A percentile compares a stretch with the other conserved stretches of the same genome.
Conservation (phyloP, 768 basidiomycete species). For the Neoboletus subvelutipes region DNA sequence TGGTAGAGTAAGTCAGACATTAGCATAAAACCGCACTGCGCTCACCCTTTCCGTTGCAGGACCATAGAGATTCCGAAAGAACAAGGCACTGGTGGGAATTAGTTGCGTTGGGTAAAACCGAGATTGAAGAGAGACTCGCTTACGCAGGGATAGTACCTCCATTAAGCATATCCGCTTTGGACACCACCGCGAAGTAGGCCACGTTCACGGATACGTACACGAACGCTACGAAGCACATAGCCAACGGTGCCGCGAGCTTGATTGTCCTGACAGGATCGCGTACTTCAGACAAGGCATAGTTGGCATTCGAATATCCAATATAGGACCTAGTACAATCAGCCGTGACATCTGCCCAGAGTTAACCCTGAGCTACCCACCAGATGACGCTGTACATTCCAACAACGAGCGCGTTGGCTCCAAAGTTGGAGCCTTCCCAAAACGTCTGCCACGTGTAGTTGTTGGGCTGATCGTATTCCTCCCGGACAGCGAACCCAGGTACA, state of each 20-base stretch:
- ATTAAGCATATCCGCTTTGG: conserved; percentile 64
- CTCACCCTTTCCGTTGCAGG: conserved; percentile 55
- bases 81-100: conserved; percentile 49
- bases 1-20: conserved; percentile 1
- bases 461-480: conserved; percentile 51
- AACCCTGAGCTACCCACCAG: conserved; percentile 43
- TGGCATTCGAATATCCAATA: conserved; percentile 71
- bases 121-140: conserved; percentile 23
- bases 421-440: conserved; percentile 63
- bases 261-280: conserved; percentile 56
- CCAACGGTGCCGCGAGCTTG: conserved; percentile 66
- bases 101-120: not conserved
- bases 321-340: conserved; percentile 51
- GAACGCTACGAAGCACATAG: conserved; percentile 55
- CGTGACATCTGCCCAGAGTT: not conserved
- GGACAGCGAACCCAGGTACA: conserved; percentile 48
- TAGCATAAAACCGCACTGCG: not conserved
- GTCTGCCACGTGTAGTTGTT: conserved; percentile 58
- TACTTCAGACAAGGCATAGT: conserved; percentile 72
- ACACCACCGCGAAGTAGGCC: conserved; percentile 74
- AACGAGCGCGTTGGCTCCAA: conserved; percentile 58
- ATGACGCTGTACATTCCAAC: conserved; percentile 68
- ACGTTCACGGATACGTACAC: conserved; percentile 67
- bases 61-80: conserved; percentile 75
- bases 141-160: conserved; percentile 70